phyloP scores from a whole-genome alignment of 2,329 filamentous ascomycete genomes.

The Colletotrichum sojae region DNA sequence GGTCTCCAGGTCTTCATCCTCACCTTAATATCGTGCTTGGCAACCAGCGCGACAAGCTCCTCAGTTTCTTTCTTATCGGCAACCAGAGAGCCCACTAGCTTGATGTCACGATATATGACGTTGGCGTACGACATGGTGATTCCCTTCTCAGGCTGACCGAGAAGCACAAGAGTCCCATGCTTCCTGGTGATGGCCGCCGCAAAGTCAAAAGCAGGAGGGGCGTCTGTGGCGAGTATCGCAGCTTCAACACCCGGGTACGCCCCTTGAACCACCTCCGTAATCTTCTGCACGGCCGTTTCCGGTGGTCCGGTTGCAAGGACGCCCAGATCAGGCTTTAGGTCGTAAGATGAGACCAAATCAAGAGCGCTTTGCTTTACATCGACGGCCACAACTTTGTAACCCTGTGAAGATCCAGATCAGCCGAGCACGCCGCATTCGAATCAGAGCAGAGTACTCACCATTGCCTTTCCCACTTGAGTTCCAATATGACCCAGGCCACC shows the following conservation, averaged over 20 bases:
- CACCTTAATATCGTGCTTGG: constrained; percentile 30
- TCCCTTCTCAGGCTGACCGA: constrained; percentile 39
- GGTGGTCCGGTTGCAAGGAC: constrained; percentile 47
- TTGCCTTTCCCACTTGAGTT: constrained; percentile 37
- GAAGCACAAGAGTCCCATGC: constrained; percentile 39
- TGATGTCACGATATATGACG: constrained; percentile 39
- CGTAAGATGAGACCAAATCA: constrained; percentile 29
- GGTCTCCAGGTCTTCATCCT: constrained; percentile 37
- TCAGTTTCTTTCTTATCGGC: constrained; percentile 27
- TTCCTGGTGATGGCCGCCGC: constrained; percentile 37
- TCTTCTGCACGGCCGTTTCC: constrained; percentile 40
- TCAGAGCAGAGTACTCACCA: not conserved
- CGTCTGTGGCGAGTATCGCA: constrained; percentile 39
- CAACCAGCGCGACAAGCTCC: constrained; percentile 35
- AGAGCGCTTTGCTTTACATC: constrained; percentile 36
- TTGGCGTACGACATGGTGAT: constrained; percentile 36
- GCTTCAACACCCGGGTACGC: constrained; percentile 39
- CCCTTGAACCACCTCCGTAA: constrained; percentile 7
- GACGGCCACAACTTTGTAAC: constrained; percentile 36
- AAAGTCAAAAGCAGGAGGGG: constrained; percentile 34
- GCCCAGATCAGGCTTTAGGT: constrained; percentile 35
- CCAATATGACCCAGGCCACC: constrained; percentile 40
- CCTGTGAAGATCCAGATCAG: not conserved
- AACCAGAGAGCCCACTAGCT: constrained; percentile 37
- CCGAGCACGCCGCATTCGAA: not conserved